Conservation (phyloP, 495 filamentous ascomycete species). For the Penicillium manginii region DNA sequence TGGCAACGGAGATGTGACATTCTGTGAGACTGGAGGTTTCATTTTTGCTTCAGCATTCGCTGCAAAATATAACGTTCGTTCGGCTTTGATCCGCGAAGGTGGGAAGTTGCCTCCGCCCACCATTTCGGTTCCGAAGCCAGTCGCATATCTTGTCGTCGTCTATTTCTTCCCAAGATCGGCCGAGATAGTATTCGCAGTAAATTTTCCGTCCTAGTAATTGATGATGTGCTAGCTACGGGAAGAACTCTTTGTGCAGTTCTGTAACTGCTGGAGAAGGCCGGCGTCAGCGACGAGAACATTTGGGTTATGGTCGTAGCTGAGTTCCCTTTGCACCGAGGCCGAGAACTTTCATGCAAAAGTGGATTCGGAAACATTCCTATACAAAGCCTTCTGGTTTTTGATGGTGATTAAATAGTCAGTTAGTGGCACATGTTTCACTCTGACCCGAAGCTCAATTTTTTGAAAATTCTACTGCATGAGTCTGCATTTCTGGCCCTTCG, state of each 20-base stretch:
- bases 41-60: slow-evolving; percentile 61
- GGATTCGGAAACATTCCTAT: slow-evolving; percentile 61
- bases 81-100: slow-evolving; percentile 60
- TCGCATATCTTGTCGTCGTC: slow-evolving; percentile 65
- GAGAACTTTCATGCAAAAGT: slow-evolving; percentile 50
- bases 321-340: slow-evolving; percentile 63
- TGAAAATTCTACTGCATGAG: no score
- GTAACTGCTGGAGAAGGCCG: slow-evolving; percentile 51
- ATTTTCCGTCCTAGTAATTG: slow-evolving; percentile 61
- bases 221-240: slow-evolving; percentile 67
- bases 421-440: no score
- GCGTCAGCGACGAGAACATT: slow-evolving; percentile 46
- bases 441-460: no score
- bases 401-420: no score
- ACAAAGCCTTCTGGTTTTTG: slow-evolving; percentile 62
- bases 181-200: slow-evolving; percentile 58
- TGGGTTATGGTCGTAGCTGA: slow-evolving; percentile 63
- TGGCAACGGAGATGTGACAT: no score
- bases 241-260: slow-evolving; percentile 62
- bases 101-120: slow-evolving; percentile 65
- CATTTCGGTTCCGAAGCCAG: slow-evolving; percentile 50
- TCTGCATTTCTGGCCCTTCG: no score
- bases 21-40: slow-evolving; percentile 63
- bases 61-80: slow-evolving; percentile 43
- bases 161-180: slow-evolving; percentile 32